These are phyloP conservation scores for Colletotrichum camelliae DNA, from an alignment of 2,329 filamentous ascomycete species.

Conservation along the genomic window DNA sequence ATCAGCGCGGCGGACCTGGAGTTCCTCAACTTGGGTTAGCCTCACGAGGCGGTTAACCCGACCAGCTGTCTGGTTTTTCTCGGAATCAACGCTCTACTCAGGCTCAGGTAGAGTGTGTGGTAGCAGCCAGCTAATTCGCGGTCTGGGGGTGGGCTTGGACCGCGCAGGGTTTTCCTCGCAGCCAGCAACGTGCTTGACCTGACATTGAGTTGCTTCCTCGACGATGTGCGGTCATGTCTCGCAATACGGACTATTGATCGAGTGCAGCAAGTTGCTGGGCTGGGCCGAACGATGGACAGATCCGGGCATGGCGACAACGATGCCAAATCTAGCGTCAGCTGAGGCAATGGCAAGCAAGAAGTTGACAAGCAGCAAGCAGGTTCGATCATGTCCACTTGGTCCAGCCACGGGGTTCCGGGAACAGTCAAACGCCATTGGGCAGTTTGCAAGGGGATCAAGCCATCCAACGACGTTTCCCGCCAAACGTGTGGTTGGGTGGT, in stretches of 20 bases:
- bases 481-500: slow-evolving; percentile 8
- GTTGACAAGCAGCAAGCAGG: neutral
- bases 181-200: neutral
- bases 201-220: slow-evolving; percentile 5
- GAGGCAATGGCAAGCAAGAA: neutral
- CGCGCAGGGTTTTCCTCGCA: neutral
- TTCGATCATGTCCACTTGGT: slow-evolving; percentile 4
- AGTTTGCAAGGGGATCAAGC: neutral
- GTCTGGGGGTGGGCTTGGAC: slow-evolving; percentile 7
- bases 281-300: neutral
- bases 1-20: slow-evolving; percentile 12
- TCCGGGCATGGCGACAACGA: neutral
- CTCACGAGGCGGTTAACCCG: slow-evolving; percentile 15
- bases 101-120: slow-evolving; percentile 7
- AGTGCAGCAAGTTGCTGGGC: slow-evolving; percentile 5
- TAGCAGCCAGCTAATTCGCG: neutral
- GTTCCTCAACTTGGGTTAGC: slow-evolving; percentile 7
- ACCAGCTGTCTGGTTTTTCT: slow-evolving; percentile 9
- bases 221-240: slow-evolving; percentile 12
- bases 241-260: slow-evolving; percentile 15
- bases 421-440: slow-evolving; percentile 11
- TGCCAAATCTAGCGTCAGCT: slow-evolving; percentile 16
- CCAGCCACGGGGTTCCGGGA: slow-evolving; percentile 1
- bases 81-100: slow-evolving; percentile 13
- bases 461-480: slow-evolving; percentile 4